Evolutionary conservation across 2,329 filamentous ascomycete genomes (phyloP), one percentile per base, ranked within the genome.

Genomic region (Nannizzia gypsea): DNA sequence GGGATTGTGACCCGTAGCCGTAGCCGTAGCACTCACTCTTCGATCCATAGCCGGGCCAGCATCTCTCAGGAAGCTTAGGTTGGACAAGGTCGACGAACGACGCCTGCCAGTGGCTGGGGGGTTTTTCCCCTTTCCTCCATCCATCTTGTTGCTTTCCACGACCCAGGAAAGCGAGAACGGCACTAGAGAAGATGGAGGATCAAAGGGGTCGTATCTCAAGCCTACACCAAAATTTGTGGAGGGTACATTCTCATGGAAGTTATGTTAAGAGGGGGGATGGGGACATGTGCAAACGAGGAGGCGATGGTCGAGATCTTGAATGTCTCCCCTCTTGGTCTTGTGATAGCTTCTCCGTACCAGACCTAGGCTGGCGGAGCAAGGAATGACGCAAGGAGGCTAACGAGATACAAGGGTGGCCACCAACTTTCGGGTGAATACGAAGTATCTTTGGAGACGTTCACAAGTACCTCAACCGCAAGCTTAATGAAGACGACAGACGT

Each of bases 301-400:
- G 15, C 20, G 50, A 28, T 20, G 50, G 28, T 24, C 26, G 50
- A 34, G 50, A 54, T 54, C 50, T 36, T 34, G 50, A 54, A 31
- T n/a, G 26, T 17, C 26, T 28, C 50, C 50, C 50, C 50, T 31
- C 50, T 34, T 31, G 50, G 50, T 54, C 50, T 54, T 54, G 50
- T 54, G 50, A 54, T 54, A 54, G 50, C 50, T 34, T 26, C 15
- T 31, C 38, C 38, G 15, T 42, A n/a, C 15, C 38, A 26, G 50
- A 54, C 50, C 50, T 11, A 31, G 50, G 26, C 22, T 15, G 28
- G 50, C 50, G 24, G 50, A 54, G 50, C 24, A 54, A n/a, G 50
- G 26, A 54, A 54, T 54, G 50, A 54, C 50, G 50, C 50, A 54
- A 54, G 13, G 50, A 26, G 26, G 50, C 13, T 34, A 34, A 54